Percentiles rank a stretch among this genome's conserved stretches.
phyloP scores from a whole-genome alignment of 352 stramenopile genomes.

The Halophytophthora polymorphica region DNA sequence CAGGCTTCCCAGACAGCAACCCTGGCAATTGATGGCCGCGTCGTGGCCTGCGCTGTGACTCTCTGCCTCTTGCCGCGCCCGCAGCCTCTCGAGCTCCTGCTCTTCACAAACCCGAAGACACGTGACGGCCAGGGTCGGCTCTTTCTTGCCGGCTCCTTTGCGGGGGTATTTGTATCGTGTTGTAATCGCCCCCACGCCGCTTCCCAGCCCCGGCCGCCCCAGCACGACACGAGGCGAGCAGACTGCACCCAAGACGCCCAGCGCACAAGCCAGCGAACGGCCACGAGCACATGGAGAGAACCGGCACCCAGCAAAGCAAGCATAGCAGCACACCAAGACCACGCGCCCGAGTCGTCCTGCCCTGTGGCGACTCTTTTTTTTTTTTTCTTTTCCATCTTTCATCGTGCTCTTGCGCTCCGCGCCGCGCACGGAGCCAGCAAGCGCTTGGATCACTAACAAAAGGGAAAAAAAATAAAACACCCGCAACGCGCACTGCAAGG shows the following conservation, averaged over 20 bases:
- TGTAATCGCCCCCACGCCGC: constrained; percentile 20
- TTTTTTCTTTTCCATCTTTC: constrained; percentile 2
- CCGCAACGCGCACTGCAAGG: no score
- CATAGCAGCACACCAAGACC: no score
- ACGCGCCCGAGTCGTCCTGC: no score
- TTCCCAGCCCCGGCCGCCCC: no score
- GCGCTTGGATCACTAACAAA: not conserved
- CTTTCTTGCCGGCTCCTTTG: constrained; percentile 3
- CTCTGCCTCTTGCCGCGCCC: constrained; percentile 1
- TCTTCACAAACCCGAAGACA: constrained; percentile 17
- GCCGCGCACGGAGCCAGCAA: not conserved
- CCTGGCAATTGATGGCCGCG: constrained; percentile 16
- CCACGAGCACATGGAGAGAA: no score
- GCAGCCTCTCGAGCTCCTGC: no score
- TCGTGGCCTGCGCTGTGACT: constrained; percentile 10
- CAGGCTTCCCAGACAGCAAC: constrained; percentile 17
- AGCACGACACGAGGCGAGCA: no score
- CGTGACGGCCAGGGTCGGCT: constrained; percentile 3
- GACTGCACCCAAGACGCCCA: no score
- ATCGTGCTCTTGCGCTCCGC: not conserved
- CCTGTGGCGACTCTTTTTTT: not conserved
- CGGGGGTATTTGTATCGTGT: constrained; percentile 34
- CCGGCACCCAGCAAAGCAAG: no score
- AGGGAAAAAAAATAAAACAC: not conserved
- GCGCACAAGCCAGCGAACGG: no score